Evolutionary conservation across 2,329 filamentous ascomycete genomes (phyloP), one percentile per base, ranked within the genome.

Genomic region (Chaetothyriales sp.): DNA sequence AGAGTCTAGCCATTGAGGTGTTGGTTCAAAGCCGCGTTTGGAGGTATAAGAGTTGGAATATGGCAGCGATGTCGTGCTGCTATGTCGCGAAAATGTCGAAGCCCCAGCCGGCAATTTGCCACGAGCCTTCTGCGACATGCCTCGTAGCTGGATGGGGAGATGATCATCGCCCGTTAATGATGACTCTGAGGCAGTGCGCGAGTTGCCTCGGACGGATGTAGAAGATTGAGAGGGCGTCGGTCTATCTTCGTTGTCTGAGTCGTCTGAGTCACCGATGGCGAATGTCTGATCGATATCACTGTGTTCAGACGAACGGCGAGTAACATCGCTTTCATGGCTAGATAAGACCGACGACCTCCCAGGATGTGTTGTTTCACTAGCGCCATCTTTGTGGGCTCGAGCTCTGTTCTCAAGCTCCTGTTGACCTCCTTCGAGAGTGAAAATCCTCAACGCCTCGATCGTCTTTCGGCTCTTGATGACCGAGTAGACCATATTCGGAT

Each of bases 61-160:
- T 52, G 74, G 78, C 36, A 95, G 73, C 61, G 87, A 95, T 1
- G 85, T 85, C 25, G 82, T 86, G 65, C 88, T 93, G 63, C 92
- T 95, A 62, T 95, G 88, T 18, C 90, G 76, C 0, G 89, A 95
- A 64, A 95, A 95, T 1, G 78, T 78, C n/a, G 79, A 77, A 47
- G 83, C 75, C 1, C 86, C 84, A 10, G 85, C 87, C 25, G 90
- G 92, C 80, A 94, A 87, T 67, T 98, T 98, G 6, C 92, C 92
- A 47, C 92, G 76, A 15, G 92, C 92, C 66, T 96, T 98, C 67
- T 96, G 92, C 18, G 90, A 95, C 86, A 96, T 95, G 50, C 88
- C 88, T 51, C 86, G 79, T 26, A 94, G 66, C 64, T 95, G 89
- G 18, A 81, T 75, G 12, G 87, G 88, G 8, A 94, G 79, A 3